A percentile compares a stretch with the other conserved stretches of the same genome.
Evolutionary conservation across 495 filamentous ascomycete genomes (phyloP).

Genomic region (Hypoxylon perforatum): DNA sequence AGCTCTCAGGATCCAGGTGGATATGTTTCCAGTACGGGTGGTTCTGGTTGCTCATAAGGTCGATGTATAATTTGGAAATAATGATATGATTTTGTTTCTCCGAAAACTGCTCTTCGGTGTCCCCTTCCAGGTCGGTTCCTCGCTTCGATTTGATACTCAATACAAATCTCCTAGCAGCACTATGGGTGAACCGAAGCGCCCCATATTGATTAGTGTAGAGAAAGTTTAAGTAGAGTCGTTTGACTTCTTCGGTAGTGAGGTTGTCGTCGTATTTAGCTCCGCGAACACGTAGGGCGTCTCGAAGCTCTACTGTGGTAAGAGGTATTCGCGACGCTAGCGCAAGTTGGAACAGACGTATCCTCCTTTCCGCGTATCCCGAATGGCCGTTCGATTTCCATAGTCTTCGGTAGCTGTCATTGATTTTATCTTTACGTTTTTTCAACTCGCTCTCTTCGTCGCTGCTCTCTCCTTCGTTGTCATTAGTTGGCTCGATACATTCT

Average conservation of each 20-base stretch:
- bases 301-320: not conserved
- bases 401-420: not conserved
- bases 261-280: not conserved
- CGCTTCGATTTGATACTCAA: not conserved
- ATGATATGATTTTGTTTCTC: not conserved
- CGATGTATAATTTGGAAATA: not conserved
- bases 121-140: not conserved
- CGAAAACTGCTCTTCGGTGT: not conserved
- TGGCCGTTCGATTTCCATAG: not conserved
- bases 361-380: not conserved
- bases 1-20: not conserved
- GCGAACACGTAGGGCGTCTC: not conserved
- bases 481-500: too few relatives aligned
- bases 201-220: not conserved
- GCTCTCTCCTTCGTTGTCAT: too few relatives aligned
- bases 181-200: not conserved
- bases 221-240: not conserved
- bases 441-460: too few relatives aligned
- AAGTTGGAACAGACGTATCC: not conserved
- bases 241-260: not conserved
- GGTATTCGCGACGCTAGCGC: not conserved
- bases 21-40: not conserved
- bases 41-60: not conserved
- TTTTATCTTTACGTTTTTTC: too few relatives aligned
- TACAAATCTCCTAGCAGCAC: not conserved